Base-by-base conservation (phyloP, 2,329 filamentous ascomycete genomes). In the Fusarium oxysporum region DNA sequence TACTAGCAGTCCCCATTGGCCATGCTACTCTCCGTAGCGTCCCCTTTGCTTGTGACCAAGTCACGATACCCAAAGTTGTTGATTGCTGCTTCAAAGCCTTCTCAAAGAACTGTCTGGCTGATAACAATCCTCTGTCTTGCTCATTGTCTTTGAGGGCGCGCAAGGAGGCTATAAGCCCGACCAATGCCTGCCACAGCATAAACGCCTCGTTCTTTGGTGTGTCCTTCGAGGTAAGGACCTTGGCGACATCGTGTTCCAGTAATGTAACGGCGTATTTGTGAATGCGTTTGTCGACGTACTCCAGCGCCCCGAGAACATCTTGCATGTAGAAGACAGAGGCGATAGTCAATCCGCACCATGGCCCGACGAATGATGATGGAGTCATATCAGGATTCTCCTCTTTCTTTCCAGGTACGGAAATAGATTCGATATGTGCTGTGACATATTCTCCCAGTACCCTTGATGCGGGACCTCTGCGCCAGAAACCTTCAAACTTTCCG, bases 361-460 rank as follows among this genome's bases (percentile, higher is more conserved):
- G 50, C 0, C 41, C 19, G 8, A 35, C 14, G 4, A 68, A 68
- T 3, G 21, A 28, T 0, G 19, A 32, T 1, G 2, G 12, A 0
- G 5, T 23, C 7, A 6, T 11, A 10, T 16, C 3, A 4, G 6
- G 1, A 0, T 0, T 9, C 7, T 38, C 19, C 0, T 14, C 1
- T 0, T 40, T 28, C 8, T 38, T 33, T 14, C 41, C 33, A 0
- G 35, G 35, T 0, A 32, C 28, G 0, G 48, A 56, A 1, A 68
- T 62, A 1, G 65, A 68, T 11, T 55, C 19, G 1, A 55, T 30
- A 6, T 68, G 65, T 12, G 56, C 47, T 2, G 43, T 54, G 1
- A 68, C 65, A 51, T 30, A 68, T 23, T 62, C 65, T 4, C 37
- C 64, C 0, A 68, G 1, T 3, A 63, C 14, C 5, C 65, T 55